These are phyloP conservation scores for Brasenia schreberi DNA, from an alignment of 164 flowering plant species.

Conservation along the genomic window DNA sequence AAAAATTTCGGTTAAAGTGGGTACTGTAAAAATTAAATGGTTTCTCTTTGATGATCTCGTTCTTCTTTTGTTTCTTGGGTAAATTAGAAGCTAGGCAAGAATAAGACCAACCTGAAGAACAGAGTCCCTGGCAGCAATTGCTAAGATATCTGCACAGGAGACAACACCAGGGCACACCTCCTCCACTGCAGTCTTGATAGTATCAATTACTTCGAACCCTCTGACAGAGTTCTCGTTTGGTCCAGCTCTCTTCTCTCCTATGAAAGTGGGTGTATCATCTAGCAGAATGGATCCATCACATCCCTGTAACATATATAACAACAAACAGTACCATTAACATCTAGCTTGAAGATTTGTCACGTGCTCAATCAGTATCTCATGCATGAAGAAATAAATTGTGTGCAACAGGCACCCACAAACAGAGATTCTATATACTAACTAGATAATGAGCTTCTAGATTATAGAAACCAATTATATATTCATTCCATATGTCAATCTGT, in stretches of 20 bases:
- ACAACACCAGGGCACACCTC: conserved; percentile 2
- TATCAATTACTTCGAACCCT: neutral
- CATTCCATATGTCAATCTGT: too few species aligned
- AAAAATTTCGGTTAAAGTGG: too few species aligned
- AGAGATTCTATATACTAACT: too few species aligned
- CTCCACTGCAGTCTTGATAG: conserved; percentile 2
- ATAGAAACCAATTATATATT: neutral
- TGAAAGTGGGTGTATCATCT: conserved; percentile 1
- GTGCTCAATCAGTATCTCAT: too few species aligned
- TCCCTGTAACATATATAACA: neutral
- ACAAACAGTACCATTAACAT: too few species aligned
- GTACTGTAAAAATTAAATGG: neutral
- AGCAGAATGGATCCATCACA: neutral
- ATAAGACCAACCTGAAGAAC: neutral
- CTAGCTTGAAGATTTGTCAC: too few species aligned
- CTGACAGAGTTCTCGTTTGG: neutral
- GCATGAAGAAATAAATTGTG: too few species aligned
- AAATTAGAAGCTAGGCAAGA: too few species aligned
- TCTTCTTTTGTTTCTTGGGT: too few species aligned
- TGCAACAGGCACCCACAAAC: too few species aligned
- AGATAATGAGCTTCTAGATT: neutral
- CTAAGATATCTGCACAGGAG: conserved; percentile 1
- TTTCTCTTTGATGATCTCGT: neutral
- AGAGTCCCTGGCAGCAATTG: neutral
- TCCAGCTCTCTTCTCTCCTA: neutral